Percentiles rank a stretch among this genome's conserved stretches.
These are phyloP conservation scores for Piper betle DNA, from an alignment of 164 flowering plant species.

Conservation along the genomic window DNA sequence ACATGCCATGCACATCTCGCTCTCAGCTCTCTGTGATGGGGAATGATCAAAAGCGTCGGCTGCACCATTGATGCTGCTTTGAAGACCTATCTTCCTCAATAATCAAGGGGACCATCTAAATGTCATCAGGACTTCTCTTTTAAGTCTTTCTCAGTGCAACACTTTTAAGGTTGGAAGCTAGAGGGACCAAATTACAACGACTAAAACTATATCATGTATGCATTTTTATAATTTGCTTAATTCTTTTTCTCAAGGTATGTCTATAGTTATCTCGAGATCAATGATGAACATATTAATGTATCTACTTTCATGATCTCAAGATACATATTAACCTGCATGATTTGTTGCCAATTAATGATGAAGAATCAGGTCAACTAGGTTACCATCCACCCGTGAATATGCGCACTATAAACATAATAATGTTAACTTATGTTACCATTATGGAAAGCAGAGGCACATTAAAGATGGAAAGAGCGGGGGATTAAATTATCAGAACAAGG, in stretches of 20 bases:
- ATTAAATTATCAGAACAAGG: too few species aligned
- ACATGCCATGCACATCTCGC: background rate
- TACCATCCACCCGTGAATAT: too few species aligned
- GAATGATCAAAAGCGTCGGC: background rate
- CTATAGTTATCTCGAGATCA: background rate
- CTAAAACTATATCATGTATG: conserved; percentile 4
- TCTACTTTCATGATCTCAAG: background rate
- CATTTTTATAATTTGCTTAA: too few species aligned
- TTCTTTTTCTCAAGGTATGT: too few species aligned
- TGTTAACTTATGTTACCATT: too few species aligned
- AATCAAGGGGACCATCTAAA: background rate
- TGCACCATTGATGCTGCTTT: background rate
- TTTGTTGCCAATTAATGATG: background rate
- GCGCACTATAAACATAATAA: too few species aligned
- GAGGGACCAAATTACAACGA: conserved; percentile 1
- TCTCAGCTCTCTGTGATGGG: background rate
- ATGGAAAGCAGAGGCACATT: too few species aligned
- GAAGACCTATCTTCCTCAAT: background rate
- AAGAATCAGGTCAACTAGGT: background rate
- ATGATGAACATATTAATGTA: too few species aligned
- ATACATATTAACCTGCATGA: background rate
- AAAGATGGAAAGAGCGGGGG: too few species aligned
- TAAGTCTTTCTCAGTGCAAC: background rate
- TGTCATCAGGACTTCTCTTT: background rate
- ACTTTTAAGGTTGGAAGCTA: background rate